Percentiles rank a stretch among this genome's conserved stretches.
These are phyloP conservation scores for Acer saccharum DNA, from an alignment of 345 rosid genomes.

Conservation along the genomic window DNA sequence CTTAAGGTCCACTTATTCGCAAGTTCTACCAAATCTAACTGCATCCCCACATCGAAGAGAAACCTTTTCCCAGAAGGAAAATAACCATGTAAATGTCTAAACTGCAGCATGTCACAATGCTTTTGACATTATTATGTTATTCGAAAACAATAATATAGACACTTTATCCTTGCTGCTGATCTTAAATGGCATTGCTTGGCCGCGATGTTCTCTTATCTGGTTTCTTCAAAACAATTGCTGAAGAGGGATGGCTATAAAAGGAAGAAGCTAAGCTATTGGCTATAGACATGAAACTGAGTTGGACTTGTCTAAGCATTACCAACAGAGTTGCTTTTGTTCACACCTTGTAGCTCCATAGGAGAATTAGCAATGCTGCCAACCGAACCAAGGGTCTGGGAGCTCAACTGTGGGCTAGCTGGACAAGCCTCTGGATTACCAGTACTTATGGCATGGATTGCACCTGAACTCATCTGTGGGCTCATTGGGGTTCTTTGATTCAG, in stretches of 20 bases:
- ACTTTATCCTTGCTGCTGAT: not conserved
- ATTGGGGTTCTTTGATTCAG: slow-evolving; percentile 81
- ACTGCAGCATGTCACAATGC: not conserved
- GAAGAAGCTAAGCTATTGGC: not conserved
- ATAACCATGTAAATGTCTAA: not conserved
- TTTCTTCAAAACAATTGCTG: not conserved
- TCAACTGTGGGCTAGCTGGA: slow-evolving; percentile 95
- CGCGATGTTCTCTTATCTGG: not conserved
- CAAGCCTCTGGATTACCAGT: slow-evolving; percentile 77
- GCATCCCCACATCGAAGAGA: not conserved
- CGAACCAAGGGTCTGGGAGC: slow-evolving; percentile 90
- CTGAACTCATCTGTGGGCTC: slow-evolving; percentile 91
- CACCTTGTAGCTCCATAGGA: slow-evolving; percentile 91
- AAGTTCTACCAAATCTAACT: not conserved
- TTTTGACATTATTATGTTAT: slow-evolving; percentile 1
- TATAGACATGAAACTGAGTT: not conserved
- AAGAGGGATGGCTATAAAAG: not conserved
- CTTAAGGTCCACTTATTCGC: not conserved
- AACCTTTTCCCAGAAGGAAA: slow-evolving; percentile 11
- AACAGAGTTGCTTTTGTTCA: slow-evolving; percentile 74
- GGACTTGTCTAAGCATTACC: slow-evolving; percentile 35
- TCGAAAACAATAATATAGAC: not conserved
- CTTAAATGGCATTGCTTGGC: not conserved
- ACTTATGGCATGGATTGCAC: slow-evolving; percentile 73
- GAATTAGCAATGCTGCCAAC: slow-evolving; percentile 91